A percentile compares a stretch with the other conserved stretches of the same genome.
These are phyloP conservation scores for Trichoderma simmonsii DNA, from an alignment of 2,329 filamentous ascomycete genomes.

Conservation along the genomic window DNA sequence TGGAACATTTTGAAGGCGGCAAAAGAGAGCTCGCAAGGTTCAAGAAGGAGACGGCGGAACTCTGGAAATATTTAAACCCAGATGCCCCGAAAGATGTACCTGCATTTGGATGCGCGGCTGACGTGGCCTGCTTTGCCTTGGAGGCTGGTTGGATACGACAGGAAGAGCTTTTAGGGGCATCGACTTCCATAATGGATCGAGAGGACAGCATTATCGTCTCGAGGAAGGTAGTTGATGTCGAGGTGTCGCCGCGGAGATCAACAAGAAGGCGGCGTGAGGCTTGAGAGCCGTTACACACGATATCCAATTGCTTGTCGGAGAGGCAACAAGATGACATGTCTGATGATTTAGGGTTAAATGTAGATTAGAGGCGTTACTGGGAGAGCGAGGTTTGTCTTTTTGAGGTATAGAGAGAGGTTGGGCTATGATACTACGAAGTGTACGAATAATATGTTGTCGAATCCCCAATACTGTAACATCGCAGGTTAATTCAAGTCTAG, in stretches of 20 bases:
- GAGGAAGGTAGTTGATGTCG: slow-evolving; percentile 28
- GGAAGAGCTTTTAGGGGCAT: slow-evolving; percentile 46
- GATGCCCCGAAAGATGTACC: slow-evolving; percentile 46
- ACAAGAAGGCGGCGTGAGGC: slow-evolving; percentile 17
- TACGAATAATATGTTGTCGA: not conserved
- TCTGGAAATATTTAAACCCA: slow-evolving; percentile 54
- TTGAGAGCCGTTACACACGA: not conserved
- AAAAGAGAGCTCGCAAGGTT: slow-evolving; percentile 47
- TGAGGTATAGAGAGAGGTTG: not conserved
- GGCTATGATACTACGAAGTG: not conserved
- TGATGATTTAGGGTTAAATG: not conserved
- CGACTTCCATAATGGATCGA: slow-evolving; percentile 35
- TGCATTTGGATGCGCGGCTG: slow-evolving; percentile 53
- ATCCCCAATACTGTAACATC: not conserved
- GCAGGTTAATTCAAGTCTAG: too few relatives aligned
- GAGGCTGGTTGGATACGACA: slow-evolving; percentile 57
- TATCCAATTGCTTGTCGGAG: not conserved
- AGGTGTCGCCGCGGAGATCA: slow-evolving; percentile 26
- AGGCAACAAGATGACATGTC: not conserved
- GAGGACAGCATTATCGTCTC: slow-evolving; percentile 42
- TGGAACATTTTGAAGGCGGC: slow-evolving; percentile 45
- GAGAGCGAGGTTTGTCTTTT: not conserved
- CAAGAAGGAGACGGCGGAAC: slow-evolving; percentile 46
- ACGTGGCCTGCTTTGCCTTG: slow-evolving; percentile 55
- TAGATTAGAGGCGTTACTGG: not conserved